phyloP scores from a whole-genome alignment of 257 asterid species.

The Fraxinus excelsior region DNA sequence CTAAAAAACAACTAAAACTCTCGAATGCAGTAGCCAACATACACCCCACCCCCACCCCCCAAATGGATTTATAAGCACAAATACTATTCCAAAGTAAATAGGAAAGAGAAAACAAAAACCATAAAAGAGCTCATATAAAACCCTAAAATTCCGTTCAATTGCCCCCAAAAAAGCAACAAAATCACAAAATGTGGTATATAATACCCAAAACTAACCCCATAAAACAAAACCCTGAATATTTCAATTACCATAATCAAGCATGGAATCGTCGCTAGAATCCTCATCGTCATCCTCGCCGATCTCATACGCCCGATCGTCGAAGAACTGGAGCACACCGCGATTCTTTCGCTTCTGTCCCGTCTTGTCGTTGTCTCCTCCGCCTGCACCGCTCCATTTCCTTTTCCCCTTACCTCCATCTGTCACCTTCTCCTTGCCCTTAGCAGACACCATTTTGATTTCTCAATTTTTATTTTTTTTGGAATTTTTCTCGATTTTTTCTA shows the following conservation, averaged over 20 bases:
- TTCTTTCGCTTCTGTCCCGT: slow-evolving; percentile 61
- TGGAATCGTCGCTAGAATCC: slow-evolving; percentile 50
- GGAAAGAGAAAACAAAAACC: background rate
- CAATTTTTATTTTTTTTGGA: too few species aligned
- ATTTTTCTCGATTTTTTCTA: too few species aligned
- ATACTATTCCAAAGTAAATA: background rate
- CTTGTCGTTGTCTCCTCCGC: slow-evolving; percentile 46
- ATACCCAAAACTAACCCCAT: background rate
- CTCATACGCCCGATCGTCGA: slow-evolving; percentile 70
- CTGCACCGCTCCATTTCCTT: slow-evolving; percentile 11
- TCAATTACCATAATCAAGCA: slow-evolving; percentile 46
- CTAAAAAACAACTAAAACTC: too few species aligned
- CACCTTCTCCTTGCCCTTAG: too few species aligned
- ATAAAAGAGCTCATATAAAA: background rate
- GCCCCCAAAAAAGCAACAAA: background rate
- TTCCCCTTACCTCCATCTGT: slow-evolving; percentile 13
- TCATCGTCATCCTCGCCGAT: slow-evolving; percentile 49
- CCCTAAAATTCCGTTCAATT: background rate
- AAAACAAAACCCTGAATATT: slow-evolving; percentile 19
- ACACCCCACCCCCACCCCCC: too few species aligned
- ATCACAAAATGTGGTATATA: background rate
- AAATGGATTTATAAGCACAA: too few species aligned
- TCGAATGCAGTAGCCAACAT: background rate
- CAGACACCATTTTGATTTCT: too few species aligned
- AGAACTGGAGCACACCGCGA: slow-evolving; percentile 57